These are phyloP conservation scores for Edaphochlamys debaryana DNA, from an alignment of 139 green algal genomes.

Conservation along the genomic window DNA sequence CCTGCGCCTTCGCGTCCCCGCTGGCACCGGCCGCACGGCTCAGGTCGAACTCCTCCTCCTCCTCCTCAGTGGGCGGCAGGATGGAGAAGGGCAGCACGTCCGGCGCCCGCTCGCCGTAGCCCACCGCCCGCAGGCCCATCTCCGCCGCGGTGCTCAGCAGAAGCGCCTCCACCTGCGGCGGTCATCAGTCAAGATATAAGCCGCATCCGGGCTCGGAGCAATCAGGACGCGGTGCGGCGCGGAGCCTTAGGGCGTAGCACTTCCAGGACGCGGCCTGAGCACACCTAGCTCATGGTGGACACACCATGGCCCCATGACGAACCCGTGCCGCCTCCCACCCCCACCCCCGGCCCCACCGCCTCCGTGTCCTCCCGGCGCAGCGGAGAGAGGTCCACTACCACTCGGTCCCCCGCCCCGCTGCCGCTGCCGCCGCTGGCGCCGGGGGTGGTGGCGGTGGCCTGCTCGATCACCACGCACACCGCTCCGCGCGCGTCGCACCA, in stretches of 20 bases:
- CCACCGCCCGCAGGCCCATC: constrained; percentile 20
- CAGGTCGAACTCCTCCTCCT: neutral
- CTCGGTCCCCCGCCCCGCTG: constrained; percentile 44
- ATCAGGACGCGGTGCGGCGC: too few relatives aligned
- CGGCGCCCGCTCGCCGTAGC: constrained; percentile 18
- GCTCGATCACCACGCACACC: constrained; percentile 71
- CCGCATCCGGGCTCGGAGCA: too few relatives aligned
- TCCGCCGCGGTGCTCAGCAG: constrained; percentile 27
- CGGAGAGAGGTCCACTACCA: constrained; percentile 69
- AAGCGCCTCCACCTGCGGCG: constrained; percentile 30
- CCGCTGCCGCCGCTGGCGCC: too few relatives aligned
- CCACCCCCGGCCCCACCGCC: neutral
- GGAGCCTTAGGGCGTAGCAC: too few relatives aligned
- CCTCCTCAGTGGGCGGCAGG: constrained; percentile 37
- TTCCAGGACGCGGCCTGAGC: too few relatives aligned
- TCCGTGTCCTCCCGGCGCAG: constrained; percentile 45
- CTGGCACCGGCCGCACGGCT: neutral
- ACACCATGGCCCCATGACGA: too few relatives aligned
- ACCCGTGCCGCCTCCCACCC: too few relatives aligned
- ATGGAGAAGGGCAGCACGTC: constrained; percentile 53
- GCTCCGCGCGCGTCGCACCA: constrained; percentile 69
- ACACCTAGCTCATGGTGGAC: too few relatives aligned
- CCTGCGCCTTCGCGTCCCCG: neutral
- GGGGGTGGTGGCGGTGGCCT: constrained; percentile 43
- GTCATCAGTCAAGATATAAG: too few relatives aligned